A percentile compares a stretch with the other conserved stretches of the same genome.
Conservation (phyloP, 208 protist genomes). For the Herpetomonas tarakana region DNA sequence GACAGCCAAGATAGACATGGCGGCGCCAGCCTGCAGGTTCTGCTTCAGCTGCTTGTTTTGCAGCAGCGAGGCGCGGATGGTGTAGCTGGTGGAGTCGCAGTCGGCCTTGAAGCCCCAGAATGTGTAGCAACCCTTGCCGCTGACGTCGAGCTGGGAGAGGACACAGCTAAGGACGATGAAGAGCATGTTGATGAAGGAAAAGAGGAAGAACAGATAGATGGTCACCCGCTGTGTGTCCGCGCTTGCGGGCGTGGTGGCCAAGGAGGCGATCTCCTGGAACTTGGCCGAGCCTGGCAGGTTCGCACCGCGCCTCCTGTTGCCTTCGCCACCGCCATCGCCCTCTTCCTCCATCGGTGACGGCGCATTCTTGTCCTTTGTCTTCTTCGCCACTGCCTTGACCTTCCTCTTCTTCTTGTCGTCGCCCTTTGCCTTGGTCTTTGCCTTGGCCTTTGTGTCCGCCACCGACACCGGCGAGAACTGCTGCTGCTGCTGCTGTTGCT, state of each 20-base stretch:
- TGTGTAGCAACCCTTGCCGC: constrained; percentile 68
- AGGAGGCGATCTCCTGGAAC: constrained; percentile 7
- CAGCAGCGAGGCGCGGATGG: constrained; percentile 36
- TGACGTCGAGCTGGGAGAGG: constrained; percentile 71
- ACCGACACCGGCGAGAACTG: too few relatives aligned
- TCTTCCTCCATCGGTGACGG: not conserved
- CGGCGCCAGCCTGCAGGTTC: constrained; percentile 46
- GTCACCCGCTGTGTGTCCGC: constrained; percentile 34
- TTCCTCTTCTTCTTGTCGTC: constrained; percentile 14
- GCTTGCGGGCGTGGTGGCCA: constrained; percentile 10
- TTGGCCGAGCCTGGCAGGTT: constrained; percentile 7
- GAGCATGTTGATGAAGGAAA: constrained; percentile 40
- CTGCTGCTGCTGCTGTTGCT: constrained; percentile 11
- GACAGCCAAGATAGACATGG: constrained; percentile 75
- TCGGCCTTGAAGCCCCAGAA: constrained; percentile 75
- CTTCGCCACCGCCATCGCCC: constrained; percentile 9
- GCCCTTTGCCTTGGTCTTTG: constrained; percentile 1
- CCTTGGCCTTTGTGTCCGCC: not conserved
- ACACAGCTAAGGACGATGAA: constrained; percentile 56
- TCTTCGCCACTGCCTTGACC: not conserved
- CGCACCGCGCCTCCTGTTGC: constrained; percentile 10
- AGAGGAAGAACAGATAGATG: constrained; percentile 41
- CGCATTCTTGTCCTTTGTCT: constrained; percentile 11
- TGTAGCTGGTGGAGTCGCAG: constrained; percentile 73
- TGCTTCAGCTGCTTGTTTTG: constrained; percentile 6